These are phyloP conservation scores for Tetradesmus obliquus DNA, from an alignment of 139 green algal genomes.

Conservation along the genomic window DNA sequence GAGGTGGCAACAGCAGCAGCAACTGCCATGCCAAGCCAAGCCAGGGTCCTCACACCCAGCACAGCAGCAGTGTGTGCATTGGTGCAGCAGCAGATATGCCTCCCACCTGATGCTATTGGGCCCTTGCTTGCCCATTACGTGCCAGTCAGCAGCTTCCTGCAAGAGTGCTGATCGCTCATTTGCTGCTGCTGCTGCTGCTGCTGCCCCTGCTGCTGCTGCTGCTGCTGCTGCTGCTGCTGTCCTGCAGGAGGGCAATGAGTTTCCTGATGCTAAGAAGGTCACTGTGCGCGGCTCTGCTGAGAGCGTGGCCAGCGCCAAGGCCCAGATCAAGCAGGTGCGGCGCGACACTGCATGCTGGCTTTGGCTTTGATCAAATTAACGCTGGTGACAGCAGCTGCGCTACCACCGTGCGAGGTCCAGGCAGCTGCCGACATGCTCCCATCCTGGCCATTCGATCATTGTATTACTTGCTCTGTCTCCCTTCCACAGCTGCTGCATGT, in stretches of 20 bases:
- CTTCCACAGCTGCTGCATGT: too few species aligned
- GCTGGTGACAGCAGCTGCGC: not conserved
- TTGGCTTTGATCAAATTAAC: too few species aligned
- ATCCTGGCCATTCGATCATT: too few species aligned
- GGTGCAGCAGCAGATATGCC: not conserved
- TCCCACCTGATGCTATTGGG: not conserved
- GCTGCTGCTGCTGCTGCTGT: not conserved
- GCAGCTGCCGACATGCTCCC: too few species aligned
- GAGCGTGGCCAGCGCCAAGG: conserved; percentile 63
- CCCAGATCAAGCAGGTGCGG: conserved; percentile 58
- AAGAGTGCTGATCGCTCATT: not conserved
- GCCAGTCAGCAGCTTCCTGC: not conserved
- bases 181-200: not conserved
- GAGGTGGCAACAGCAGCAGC: not conserved
- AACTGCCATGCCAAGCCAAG: not conserved
- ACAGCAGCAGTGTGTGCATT: not conserved
- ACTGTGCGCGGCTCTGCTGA: conserved; percentile 72
- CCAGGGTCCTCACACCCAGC: too few species aligned
- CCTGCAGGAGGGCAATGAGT: conserved; percentile 77
- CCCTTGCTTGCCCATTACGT: not conserved
- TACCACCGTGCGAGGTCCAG: not conserved
- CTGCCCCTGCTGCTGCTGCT: not conserved
- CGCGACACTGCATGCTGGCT: conserved; percentile 7
- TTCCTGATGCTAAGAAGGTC: conserved; percentile 75
- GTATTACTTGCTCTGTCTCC: too few species aligned